Evolutionary conservation across 108 stramenopile species (phyloP), one percentile per base, ranked within the genome.

Genomic region (Aureococcus anophagefferens): DNA sequence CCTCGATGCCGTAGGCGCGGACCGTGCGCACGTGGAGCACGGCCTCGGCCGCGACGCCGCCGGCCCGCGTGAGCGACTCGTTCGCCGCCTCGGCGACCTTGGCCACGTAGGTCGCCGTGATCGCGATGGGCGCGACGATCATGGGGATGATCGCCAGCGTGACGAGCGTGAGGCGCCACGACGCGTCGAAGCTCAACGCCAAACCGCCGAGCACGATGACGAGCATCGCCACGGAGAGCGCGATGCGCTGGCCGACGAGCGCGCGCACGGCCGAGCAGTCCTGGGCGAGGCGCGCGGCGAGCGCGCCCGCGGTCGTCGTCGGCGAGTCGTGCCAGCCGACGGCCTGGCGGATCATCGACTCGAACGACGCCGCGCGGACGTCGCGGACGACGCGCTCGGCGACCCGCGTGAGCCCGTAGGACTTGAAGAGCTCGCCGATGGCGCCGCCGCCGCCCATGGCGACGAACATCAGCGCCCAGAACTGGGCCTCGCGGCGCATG

Each of bases 1-100:
- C 5, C 34, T 79, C 66, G 4, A 83, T 71, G 45, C 72, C 72
- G 45, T 79, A 77, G 65, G 77, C 63, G 7, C 77, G 76, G 25
- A 84, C 82, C 16, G 82, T 84, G 34, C 81, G 76, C 62, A 83
- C 76, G 64, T 75, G 78, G 29, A 68, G 37, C 17, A 83, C 76
- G 45, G 83, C 77, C 59, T 83, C 80, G 30, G 78, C 62, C 0
- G 80, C 75, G 28, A 80, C 29, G 36, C 46, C 65, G 16, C 69
- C 70, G 30, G 68, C 59, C 7, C 29, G 33, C 31, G 16, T 25
- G 37, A 65, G 17, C 36, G 13, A 74, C 68, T 77, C 67, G 76
- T 73, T 65, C 34, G 63, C 76, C 30, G 75, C 76, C 33, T 80
- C 73, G 40, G 74, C 74, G 65, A 72, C 74, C 13, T 18, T 37